phyloP scores from a whole-genome alignment of 306 rosid species.

The Amphicarpaea edgeworthii region DNA sequence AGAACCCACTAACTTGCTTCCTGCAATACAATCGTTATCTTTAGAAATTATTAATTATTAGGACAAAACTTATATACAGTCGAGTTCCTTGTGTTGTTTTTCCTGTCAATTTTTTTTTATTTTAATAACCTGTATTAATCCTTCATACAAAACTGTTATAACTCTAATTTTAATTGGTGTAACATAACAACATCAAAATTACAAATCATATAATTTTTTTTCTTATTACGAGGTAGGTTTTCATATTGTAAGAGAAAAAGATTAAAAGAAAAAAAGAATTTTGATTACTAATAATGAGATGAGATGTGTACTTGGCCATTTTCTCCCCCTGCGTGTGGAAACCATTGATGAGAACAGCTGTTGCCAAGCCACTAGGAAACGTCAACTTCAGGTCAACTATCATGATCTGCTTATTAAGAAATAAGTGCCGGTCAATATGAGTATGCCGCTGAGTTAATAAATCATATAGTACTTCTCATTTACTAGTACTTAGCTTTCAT shows the following conservation, averaged over 20 bases:
- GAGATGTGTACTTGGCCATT: slow-evolving; percentile 63
- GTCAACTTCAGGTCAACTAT: slow-evolving; percentile 76
- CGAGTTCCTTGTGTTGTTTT: background rate
- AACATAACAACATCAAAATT: too few relatives aligned
- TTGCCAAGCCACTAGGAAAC: slow-evolving; percentile 84
- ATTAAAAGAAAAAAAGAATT: background rate
- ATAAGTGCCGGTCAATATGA: background rate
- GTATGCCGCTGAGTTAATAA: background rate
- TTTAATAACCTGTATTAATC: background rate
- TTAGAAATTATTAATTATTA: background rate
- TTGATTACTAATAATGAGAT: background rate
- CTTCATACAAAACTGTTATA: background rate
- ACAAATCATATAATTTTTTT: too few relatives aligned
- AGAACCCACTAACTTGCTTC: slow-evolving; percentile 74
- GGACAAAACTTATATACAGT: background rate
- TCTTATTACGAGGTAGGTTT: background rate
- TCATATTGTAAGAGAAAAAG: background rate
- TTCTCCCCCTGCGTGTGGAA: slow-evolving; percentile 74
- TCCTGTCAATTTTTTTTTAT: background rate
- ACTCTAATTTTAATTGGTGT: background rate
- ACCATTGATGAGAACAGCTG: slow-evolving; percentile 86
- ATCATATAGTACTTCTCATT: too few relatives aligned
- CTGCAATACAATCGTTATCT: slow-evolving; percentile 47
- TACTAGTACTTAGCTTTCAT: background rate
- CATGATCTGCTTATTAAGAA: slow-evolving; percentile 61